These are phyloP conservation scores for Funneliformis mosseae DNA, from an alignment of 192 early-diverging fungal genomes.

Conservation along the genomic window DNA sequence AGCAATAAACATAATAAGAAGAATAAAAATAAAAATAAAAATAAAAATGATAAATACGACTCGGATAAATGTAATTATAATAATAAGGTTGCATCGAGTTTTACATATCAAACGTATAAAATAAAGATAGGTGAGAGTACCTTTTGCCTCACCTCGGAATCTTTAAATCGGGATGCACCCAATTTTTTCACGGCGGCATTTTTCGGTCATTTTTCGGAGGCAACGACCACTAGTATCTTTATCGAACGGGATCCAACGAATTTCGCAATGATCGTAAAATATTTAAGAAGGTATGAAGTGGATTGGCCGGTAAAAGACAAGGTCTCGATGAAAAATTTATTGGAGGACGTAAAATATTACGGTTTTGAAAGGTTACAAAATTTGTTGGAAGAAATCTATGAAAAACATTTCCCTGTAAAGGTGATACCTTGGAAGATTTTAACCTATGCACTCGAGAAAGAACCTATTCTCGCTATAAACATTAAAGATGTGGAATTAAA, in stretches of 20 bases:
- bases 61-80: neutral
- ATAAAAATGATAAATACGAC: too few relatives aligned
- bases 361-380: slow-evolving; percentile 3
- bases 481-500: neutral
- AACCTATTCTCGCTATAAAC: neutral
- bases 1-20: too few relatives aligned
- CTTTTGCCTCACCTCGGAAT: neutral
- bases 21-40: too few relatives aligned
- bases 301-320: neutral
- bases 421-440: neutral
- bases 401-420: neutral
- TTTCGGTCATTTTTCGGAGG: neutral
- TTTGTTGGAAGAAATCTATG: slow-evolving; percentile 6
- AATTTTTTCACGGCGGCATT: slow-evolving; percentile 17
- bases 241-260: slow-evolving; percentile 3
- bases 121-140: neutral
- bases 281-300: slow-evolving; percentile 4
- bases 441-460: neutral
- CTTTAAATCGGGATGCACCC: neutral
- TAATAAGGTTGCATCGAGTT: neutral
- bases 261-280: neutral
- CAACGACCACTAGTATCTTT: neutral
- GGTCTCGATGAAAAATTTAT: neutral
- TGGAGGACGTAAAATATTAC: slow-evolving; percentile 7
- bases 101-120: neutral